phyloP scores from a whole-genome alignment of 1,284 basidiomycete species.

The Uromyces viciae-fabae region DNA sequence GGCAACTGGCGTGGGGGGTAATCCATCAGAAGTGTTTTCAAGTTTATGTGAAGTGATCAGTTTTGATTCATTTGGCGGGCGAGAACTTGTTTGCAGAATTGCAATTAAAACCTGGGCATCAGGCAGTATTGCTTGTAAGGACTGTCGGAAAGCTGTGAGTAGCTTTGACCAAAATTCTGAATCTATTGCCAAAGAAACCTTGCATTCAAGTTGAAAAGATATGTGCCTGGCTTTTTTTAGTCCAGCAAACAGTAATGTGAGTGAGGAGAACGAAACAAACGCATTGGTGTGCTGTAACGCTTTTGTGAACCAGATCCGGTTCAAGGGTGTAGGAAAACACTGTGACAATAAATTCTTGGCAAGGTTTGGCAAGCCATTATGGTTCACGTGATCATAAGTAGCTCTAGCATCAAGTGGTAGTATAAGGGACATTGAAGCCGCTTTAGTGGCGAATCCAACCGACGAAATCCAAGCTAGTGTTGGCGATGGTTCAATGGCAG shows the following conservation, averaged over 20 bases:
- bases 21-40: background rate
- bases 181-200: background rate
- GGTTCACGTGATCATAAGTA: background rate
- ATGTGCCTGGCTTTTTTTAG: constrained; percentile 37
- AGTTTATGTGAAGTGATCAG: background rate
- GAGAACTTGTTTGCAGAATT: constrained; percentile 19
- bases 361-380: constrained; percentile 16
- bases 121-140: constrained; percentile 30
- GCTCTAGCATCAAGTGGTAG: background rate
- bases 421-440: constrained; percentile 21
- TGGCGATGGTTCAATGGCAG: constrained; percentile 26
- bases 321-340: constrained; percentile 43
- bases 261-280: constrained; percentile 27
- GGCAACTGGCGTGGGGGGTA: background rate
- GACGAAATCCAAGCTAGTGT: constrained; percentile 42
- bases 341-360: constrained; percentile 37
- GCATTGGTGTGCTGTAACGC: constrained; percentile 27
- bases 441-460: constrained; percentile 41
- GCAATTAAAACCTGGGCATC: constrained; percentile 42
- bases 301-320: constrained; percentile 40
- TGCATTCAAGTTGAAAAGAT: background rate
- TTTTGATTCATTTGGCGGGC: constrained; percentile 10
- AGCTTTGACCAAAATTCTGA: constrained; percentile 30
- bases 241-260: constrained; percentile 27
- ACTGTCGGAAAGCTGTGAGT: constrained; percentile 1